phyloP scores from a whole-genome alignment of 768 basidiomycete genomes.

The Lentinula sp. region DNA sequence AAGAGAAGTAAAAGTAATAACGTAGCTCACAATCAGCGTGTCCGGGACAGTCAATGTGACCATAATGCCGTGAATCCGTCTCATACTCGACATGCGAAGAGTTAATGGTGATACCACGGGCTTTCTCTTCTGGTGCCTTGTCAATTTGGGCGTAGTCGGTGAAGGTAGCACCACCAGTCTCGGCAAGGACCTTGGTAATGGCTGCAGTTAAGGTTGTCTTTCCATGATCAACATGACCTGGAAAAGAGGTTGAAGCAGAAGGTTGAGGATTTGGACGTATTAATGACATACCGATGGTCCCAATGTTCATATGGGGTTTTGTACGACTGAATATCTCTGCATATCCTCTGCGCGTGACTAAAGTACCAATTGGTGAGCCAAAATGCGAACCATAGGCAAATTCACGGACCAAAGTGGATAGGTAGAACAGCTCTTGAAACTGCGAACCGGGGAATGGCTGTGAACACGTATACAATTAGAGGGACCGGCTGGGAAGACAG shows the following conservation, averaged over 20 bases:
- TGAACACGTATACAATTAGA: background rate
- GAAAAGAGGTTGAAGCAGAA: constrained; percentile 1
- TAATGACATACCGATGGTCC: constrained; percentile 69
- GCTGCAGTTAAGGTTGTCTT: constrained; percentile 97
- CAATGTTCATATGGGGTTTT: constrained; percentile 94
- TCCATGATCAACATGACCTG: constrained; percentile 95
- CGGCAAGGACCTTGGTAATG: constrained; percentile 89
- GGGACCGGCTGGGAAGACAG: background rate
- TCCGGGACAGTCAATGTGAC: constrained; percentile 97
- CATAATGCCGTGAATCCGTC: constrained; percentile 84
- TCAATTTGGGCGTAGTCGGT: constrained; percentile 97
- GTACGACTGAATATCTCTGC: constrained; percentile 71
- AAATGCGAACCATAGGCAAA: constrained; percentile 9
- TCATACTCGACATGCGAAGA: constrained; percentile 99
- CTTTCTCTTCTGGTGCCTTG: constrained; percentile 99
- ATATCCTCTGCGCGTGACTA: constrained; percentile 62
- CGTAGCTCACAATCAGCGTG: constrained; percentile 80
- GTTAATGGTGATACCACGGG: constrained; percentile 99
- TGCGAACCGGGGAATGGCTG: constrained; percentile 26
- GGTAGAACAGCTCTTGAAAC: constrained; percentile 24
- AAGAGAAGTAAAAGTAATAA: constrained; percentile 7
- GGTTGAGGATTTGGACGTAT: constrained; percentile 7
- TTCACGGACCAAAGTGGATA: constrained; percentile 21
- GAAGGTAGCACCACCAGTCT: constrained; percentile 74
- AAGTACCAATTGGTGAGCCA: background rate